Percentiles rank a stretch among this genome's conserved stretches.
phyloP scores from a whole-genome alignment of 129 eudicot species.

The Rutidosis leptorrhynchoides region DNA sequence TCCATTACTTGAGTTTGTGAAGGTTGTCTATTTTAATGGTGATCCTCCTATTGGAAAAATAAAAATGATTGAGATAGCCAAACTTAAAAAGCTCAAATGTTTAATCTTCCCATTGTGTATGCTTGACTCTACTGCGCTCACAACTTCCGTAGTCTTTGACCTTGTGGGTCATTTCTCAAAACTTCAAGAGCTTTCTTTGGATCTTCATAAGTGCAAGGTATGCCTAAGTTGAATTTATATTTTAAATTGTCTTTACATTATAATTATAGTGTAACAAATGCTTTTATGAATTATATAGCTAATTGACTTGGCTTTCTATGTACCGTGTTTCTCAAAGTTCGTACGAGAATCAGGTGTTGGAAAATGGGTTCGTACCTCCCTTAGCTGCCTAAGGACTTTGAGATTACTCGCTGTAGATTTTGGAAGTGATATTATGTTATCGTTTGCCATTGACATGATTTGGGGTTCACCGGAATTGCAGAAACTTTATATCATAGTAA shows the following conservation, averaged over 20 bases:
- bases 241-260: neutral
- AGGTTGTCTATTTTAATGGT: neutral
- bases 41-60: neutral
- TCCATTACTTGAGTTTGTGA: slow-evolving; percentile 21
- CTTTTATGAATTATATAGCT: neutral
- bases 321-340: neutral
- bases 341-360: neutral
- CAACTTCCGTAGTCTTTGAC: slow-evolving; percentile 5
- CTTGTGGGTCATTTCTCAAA: slow-evolving; percentile 11
- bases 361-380: neutral
- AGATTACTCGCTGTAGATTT: neutral
- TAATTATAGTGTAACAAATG: neutral
- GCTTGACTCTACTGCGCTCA: neutral
- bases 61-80: slow-evolving; percentile 10
- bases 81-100: slow-evolving; percentile 5
- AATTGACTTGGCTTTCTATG: neutral
- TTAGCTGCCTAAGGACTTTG: neutral
- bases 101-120: slow-evolving; percentile 9
- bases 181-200: slow-evolving; percentile 4
- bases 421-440: neutral
- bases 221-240: neutral
- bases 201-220: neutral
- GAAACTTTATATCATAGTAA: neutral
- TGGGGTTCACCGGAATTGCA: slow-evolving; percentile 8
- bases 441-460: slow-evolving; percentile 10